Evolutionary conservation across 106 monocot genomes (phyloP).

Genomic region (Vanilla planifolia): DNA sequence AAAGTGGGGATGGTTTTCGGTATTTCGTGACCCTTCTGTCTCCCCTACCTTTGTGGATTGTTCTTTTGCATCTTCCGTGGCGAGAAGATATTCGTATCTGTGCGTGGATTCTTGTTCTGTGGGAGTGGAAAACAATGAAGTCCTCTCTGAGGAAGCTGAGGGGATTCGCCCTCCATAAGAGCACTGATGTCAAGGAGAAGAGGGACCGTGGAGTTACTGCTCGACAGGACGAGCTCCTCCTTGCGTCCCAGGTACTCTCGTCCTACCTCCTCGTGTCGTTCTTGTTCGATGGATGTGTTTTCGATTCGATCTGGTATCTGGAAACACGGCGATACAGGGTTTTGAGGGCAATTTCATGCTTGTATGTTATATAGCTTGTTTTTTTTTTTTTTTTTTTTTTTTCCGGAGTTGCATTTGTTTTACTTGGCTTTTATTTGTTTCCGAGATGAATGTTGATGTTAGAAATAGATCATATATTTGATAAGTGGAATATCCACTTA

Average conservation of each 20-base stretch:
- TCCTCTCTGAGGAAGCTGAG: constrained; percentile 48
- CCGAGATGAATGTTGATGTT: too few relatives aligned
- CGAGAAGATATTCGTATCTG: background rate
- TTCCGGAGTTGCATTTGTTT: too few relatives aligned
- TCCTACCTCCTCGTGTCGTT: background rate
- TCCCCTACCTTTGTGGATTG: background rate
- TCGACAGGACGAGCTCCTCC: constrained; percentile 44
- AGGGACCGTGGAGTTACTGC: constrained; percentile 14
- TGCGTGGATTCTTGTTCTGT: background rate
- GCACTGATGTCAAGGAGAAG: constrained; percentile 25
- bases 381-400: too few relatives aligned
- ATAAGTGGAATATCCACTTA: too few relatives aligned
- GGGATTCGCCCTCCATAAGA: constrained; percentile 35
- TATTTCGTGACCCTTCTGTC: background rate
- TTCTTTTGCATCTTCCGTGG: background rate
- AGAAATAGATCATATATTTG: too few relatives aligned
- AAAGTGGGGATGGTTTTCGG: background rate
- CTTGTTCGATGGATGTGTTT: background rate
- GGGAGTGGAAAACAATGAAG: constrained; percentile 29
- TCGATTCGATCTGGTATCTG: too few relatives aligned
- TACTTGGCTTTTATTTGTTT: too few relatives aligned
- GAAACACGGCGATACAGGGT: background rate
- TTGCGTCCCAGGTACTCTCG: constrained; percentile 36
- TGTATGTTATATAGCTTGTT: too few relatives aligned
- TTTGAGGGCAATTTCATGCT: background rate